Conservation (phyloP, 805 yeast species). For the Ogataea philodendri region DNA sequence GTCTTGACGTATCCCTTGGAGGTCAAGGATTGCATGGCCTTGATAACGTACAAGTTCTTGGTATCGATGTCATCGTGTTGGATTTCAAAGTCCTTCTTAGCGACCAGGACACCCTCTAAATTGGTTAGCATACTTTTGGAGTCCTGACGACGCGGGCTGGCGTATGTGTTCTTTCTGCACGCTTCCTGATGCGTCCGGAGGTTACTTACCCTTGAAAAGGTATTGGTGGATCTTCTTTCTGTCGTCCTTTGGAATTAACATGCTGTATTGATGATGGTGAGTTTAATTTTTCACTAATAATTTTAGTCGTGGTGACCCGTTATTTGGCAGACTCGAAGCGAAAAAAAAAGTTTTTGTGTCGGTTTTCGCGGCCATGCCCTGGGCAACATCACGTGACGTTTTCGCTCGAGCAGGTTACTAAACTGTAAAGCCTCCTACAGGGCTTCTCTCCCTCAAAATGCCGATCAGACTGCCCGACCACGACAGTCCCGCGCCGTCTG, state of each 20-base stretch:
- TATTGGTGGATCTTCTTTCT: conserved; percentile 99
- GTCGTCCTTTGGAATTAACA: conserved; percentile 99
- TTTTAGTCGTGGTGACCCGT: conserved; percentile 11
- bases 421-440: too few relatives aligned
- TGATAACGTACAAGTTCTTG: conserved; percentile 96
- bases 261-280: conserved; percentile 40
- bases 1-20: conserved; percentile 99
- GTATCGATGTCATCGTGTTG: conserved; percentile 98
- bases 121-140: conserved; percentile 25
- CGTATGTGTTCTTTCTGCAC: too few relatives aligned
- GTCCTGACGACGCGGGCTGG: background rate
- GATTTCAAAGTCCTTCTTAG: conserved; percentile 98
- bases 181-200: background rate
- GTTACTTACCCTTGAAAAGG: conserved; percentile 92
- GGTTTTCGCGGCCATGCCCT: conserved; percentile 12
- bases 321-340: conserved; percentile 13
- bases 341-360: conserved; percentile 13
- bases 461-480: conserved; percentile 6
- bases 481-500: background rate
- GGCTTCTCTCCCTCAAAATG: conserved; percentile 4
- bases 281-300: conserved; percentile 13
- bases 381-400: conserved; percentile 12
- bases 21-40: conserved; percentile 98
- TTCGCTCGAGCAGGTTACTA: background rate
- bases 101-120: conserved; percentile 98